A percentile compares a stretch with the other conserved stretches of the same genome.
These are phyloP conservation scores for Clavaria fumosa DNA, from an alignment of 768 basidiomycete species.

Conservation along the genomic window DNA sequence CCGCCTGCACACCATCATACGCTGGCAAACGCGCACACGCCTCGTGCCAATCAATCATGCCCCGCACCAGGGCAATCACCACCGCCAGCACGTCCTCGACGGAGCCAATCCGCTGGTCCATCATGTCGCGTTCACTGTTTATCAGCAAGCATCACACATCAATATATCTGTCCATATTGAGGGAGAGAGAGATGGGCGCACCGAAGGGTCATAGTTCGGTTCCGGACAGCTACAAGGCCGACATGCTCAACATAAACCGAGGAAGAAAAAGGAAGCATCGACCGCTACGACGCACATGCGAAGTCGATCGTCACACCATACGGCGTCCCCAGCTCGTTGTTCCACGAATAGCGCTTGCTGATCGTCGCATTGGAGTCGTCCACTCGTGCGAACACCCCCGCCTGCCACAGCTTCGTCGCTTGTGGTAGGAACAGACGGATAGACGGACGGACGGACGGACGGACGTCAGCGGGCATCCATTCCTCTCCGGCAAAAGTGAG, in stretches of 20 bases:
- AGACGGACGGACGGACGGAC: slow-evolving; percentile 8
- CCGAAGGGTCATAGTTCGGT: slow-evolving; percentile 89
- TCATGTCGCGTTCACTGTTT: slow-evolving; percentile 84
- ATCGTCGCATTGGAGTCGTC: slow-evolving; percentile 94
- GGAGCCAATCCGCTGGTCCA: slow-evolving; percentile 76
- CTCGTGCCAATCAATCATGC: slow-evolving; percentile 59
- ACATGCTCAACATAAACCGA: slow-evolving; percentile 4
- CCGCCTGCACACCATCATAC: slow-evolving; percentile 84
- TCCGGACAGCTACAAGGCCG: slow-evolving; percentile 80
- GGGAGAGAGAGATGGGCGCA: slow-evolving; percentile 23
- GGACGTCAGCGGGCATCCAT: neutral
- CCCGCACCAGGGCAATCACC: slow-evolving; percentile 65
- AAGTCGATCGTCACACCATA: slow-evolving; percentile 95
- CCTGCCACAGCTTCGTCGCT: slow-evolving; percentile 79
- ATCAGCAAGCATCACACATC: too few relatives aligned
- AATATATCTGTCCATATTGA: too few relatives aligned
- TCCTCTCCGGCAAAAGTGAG: slow-evolving; percentile 15
- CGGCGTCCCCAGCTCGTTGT: slow-evolving; percentile 97
- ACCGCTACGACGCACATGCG: slow-evolving; percentile 35
- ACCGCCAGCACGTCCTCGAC: slow-evolving; percentile 81
- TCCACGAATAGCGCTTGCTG: slow-evolving; percentile 92
- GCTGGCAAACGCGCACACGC: slow-evolving; percentile 55
- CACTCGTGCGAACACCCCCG: slow-evolving; percentile 83
- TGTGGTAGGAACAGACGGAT: too few relatives aligned
- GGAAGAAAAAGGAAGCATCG: slow-evolving; percentile 2